phyloP scores from a whole-genome alignment of 148 eudicot genomes.

The Mesembryanthemum crystallinum region DNA sequence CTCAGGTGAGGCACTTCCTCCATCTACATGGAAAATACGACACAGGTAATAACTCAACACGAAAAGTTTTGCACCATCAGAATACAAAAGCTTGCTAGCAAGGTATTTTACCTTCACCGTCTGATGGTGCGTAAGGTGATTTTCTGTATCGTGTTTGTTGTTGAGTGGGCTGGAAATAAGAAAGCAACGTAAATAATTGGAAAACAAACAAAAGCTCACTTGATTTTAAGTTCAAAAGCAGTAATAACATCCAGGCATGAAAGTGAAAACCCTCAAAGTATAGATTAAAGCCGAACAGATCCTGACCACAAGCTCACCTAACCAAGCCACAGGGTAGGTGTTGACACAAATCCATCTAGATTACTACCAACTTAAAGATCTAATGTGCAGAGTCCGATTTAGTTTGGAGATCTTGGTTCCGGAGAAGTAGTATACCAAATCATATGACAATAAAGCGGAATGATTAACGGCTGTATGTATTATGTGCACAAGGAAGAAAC shows the following conservation, averaged over 20 bases:
- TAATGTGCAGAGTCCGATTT: background rate
- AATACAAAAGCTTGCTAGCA: background rate
- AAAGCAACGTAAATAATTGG: background rate
- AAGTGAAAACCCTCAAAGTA: background rate
- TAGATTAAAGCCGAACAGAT: background rate
- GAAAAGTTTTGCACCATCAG: background rate
- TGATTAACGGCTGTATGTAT: background rate
- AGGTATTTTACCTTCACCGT: slow-evolving; percentile 62
- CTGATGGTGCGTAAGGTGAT: slow-evolving; percentile 84
- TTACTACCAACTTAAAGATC: too few relatives aligned
- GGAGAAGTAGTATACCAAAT: background rate
- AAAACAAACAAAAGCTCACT: background rate
- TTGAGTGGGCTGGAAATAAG: slow-evolving; percentile 39
- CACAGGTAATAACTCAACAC: background rate
- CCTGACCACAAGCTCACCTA: background rate
- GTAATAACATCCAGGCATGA: background rate
- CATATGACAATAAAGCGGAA: background rate
- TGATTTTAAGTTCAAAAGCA: background rate
- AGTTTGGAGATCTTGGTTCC: background rate
- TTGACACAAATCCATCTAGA: too few relatives aligned
- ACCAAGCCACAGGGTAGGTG: too few relatives aligned
- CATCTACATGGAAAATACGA: slow-evolving; percentile 29
- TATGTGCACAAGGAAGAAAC: background rate
- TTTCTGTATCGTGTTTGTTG: slow-evolving; percentile 96
- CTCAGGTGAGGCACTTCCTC: slow-evolving; percentile 52